Evolutionary conservation across 1,284 basidiomycete genomes (phyloP).

Genomic region (Rhodotorula glutinis): DNA sequence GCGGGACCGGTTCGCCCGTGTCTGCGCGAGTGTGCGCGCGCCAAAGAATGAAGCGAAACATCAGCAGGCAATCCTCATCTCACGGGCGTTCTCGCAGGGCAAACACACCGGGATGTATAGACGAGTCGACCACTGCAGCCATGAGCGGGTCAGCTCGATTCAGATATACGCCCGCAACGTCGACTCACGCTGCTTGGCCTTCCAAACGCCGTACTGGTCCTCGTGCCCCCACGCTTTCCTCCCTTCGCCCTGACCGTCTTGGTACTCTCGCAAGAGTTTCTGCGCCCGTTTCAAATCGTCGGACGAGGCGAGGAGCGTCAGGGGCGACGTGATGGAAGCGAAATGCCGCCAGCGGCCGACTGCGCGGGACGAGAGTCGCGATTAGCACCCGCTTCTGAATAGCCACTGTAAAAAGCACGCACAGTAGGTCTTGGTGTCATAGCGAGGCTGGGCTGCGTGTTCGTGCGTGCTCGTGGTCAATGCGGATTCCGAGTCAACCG

Average conservation of each 20-base stretch:
- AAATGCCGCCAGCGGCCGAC: slow-evolving; percentile 55
- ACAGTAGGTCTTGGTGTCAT: slow-evolving; percentile 39
- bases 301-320: slow-evolving; percentile 54
- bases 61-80: too few relatives aligned
- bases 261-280: slow-evolving; percentile 46
- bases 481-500: background rate
- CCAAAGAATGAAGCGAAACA: background rate
- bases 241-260: slow-evolving; percentile 47
- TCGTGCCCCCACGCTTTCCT: slow-evolving; percentile 46
- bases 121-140: slow-evolving; percentile 45
- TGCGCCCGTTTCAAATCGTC: slow-evolving; percentile 49
- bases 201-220: slow-evolving; percentile 47
- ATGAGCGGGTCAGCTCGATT: too few relatives aligned
- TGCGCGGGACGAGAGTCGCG: background rate
- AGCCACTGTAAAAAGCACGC: background rate
- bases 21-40: slow-evolving; percentile 43
- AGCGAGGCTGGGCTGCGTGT: slow-evolving; percentile 28
- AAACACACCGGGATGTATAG: slow-evolving; percentile 40
- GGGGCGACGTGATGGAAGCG: slow-evolving; percentile 54
- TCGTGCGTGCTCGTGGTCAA: background rate
- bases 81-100: too few relatives aligned
- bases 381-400: background rate
- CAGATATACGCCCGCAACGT: too few relatives aligned
- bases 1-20: slow-evolving; percentile 52
- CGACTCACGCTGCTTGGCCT: slow-evolving; percentile 53